Conservation (phyloP, 108 stramenopile species). For the Nitzschia sp. region DNA sequence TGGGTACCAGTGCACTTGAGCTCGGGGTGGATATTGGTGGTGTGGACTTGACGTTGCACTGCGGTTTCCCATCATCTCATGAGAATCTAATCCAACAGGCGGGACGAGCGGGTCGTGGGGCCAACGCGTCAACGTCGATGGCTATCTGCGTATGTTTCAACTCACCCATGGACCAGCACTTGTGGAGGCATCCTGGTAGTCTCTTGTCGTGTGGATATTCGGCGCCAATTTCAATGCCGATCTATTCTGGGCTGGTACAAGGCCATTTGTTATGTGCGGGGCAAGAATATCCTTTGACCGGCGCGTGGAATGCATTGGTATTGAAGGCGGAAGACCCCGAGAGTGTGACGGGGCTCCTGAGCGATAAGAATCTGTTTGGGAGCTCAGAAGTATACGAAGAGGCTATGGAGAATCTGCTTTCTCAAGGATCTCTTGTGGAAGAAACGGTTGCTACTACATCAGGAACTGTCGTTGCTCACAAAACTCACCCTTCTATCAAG, state of each 20-base stretch:
- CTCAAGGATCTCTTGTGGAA: conserved; percentile 22
- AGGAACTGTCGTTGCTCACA: conserved; percentile 30
- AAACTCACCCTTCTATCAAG: conserved; percentile 69
- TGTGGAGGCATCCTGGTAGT: conserved; percentile 76
- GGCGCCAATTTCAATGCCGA: conserved; percentile 76
- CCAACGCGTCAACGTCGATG: conserved; percentile 49
- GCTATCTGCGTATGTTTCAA: conserved; percentile 90
- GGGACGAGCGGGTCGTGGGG: conserved; percentile 94
- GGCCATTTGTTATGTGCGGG: conserved; percentile 92
- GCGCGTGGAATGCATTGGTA: conserved; percentile 21
- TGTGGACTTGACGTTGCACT: conserved; percentile 91
- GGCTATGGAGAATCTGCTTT: conserved; percentile 39
- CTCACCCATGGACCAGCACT: conserved; percentile 84
- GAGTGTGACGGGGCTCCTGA: conserved; percentile 16
- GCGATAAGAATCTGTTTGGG: conserved; percentile 67
- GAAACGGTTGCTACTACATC: conserved; percentile 27
- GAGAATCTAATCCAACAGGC: conserved; percentile 89
- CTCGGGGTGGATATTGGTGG: conserved; percentile 96
- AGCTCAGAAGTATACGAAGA: conserved; percentile 52
- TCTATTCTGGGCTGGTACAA: conserved; percentile 76
- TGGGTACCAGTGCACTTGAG: conserved; percentile 93
- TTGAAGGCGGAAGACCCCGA: conserved; percentile 16
- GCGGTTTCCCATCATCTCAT: conserved; percentile 83
- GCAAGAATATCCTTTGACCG: conserved; percentile 83
- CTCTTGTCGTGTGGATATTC: conserved; percentile 73